Evolutionary conservation across 352 stramenopile genomes (phyloP).

Genomic region (Ophiocytium majus): DNA sequence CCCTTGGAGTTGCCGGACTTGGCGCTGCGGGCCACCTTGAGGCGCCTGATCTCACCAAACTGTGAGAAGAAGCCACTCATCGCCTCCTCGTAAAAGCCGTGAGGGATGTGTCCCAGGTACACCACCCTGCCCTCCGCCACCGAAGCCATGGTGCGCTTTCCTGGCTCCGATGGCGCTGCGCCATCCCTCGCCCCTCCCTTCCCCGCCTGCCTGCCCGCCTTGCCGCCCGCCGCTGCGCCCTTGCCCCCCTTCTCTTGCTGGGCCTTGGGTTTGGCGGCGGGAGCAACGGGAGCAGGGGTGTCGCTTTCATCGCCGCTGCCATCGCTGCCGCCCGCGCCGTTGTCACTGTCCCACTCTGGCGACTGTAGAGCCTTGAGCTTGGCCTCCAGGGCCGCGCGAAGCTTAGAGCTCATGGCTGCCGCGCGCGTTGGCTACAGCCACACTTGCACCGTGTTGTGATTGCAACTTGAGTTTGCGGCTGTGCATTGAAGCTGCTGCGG

Average conservation of each 20-base stretch:
- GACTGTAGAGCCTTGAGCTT: not conserved
- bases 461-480: no score
- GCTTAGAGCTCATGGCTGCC: not conserved
- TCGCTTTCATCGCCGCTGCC: not conserved
- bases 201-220: no score
- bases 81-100: constrained; percentile 89
- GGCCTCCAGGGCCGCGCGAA: not conserved
- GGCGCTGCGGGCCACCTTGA: constrained; percentile 82
- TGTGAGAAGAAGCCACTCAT: constrained; percentile 89
- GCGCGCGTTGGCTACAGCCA: no score
- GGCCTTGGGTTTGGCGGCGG: not conserved
- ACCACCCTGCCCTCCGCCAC: constrained; percentile 64
- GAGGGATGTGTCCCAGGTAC: constrained; percentile 84
- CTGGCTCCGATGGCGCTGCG: no score
- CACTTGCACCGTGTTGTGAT: no score
- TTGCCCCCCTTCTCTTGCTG: not conserved
- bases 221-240: no score
- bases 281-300: no score
- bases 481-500: no score
- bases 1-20: constrained; percentile 67
- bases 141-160: not conserved
- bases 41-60: constrained; percentile 76
- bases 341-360: not conserved
- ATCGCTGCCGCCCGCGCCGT: not conserved
- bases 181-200: no score